These are phyloP conservation scores for Dissophora ornata DNA, from an alignment of 192 early-diverging fungal species.

Conservation along the genomic window DNA sequence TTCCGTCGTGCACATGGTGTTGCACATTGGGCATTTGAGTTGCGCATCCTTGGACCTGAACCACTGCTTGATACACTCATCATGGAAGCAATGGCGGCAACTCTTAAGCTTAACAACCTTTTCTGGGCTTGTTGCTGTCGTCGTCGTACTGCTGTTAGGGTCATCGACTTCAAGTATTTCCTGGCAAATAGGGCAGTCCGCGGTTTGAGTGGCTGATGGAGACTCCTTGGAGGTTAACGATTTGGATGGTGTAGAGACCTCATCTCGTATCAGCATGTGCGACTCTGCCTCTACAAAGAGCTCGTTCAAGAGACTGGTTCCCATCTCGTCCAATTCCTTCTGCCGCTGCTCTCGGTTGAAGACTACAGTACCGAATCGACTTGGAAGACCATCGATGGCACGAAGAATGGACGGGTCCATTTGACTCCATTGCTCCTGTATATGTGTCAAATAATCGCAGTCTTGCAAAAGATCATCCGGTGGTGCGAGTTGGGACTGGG, in stretches of 20 bases:
- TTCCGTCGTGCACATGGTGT: slow-evolving; percentile 19
- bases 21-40: slow-evolving; percentile 49
- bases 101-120: slow-evolving; percentile 42
- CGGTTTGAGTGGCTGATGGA: not conserved
- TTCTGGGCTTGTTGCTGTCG: not conserved
- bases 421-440: slow-evolving; percentile 15
- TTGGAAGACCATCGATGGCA: slow-evolving; percentile 13
- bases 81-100: slow-evolving; percentile 45
- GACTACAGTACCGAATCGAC: slow-evolving; percentile 22
- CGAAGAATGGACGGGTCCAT: slow-evolving; percentile 24
- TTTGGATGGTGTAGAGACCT: not conserved
- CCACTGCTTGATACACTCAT: slow-evolving; percentile 29
- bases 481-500: not conserved
- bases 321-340: slow-evolving; percentile 26
- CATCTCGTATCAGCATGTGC: slow-evolving; percentile 31
- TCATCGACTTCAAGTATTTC: slow-evolving; percentile 9
- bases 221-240: not conserved
- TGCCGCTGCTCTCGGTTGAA: slow-evolving; percentile 35
- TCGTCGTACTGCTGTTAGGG: not conserved
- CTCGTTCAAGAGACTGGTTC: slow-evolving; percentile 7
- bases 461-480: not conserved
- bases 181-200: slow-evolving; percentile 44
- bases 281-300: slow-evolving; percentile 20
- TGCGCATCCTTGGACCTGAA: slow-evolving; percentile 29
- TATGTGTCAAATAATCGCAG: not conserved